These are phyloP conservation scores for Ogataea wickerhamii DNA, from an alignment of 805 yeast species.

Conservation along the genomic window DNA sequence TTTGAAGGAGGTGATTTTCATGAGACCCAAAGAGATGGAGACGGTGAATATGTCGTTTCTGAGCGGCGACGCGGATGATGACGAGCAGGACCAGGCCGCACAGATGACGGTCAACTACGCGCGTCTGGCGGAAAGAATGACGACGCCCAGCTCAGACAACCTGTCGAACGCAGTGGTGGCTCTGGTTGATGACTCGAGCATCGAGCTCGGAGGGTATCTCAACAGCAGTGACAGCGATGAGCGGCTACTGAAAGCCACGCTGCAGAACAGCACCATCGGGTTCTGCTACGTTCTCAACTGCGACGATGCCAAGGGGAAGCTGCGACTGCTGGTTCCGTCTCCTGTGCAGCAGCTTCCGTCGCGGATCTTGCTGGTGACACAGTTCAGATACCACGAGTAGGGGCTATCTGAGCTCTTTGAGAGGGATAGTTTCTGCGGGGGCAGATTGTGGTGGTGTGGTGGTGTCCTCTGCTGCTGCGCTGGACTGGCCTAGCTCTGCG, in stretches of 20 bases:
- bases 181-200: conserved; percentile 25
- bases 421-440: conserved; percentile 9
- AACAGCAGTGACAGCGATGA: conserved; percentile 36
- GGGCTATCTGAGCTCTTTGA: conserved; percentile 9
- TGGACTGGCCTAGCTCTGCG: conserved; percentile 42
- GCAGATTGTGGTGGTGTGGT: conserved; percentile 11
- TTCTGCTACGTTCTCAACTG: conserved; percentile 57
- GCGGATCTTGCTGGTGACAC: conserved; percentile 69
- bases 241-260: conserved; percentile 26
- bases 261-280: conserved; percentile 52
- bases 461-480: conserved; percentile 9
- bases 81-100: conserved; percentile 12
- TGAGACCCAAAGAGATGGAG: conserved; percentile 45
- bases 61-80: conserved; percentile 27
- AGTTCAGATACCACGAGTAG: conserved; percentile 78
- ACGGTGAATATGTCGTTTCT: conserved; percentile 22
- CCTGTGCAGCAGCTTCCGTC: conserved; percentile 79
- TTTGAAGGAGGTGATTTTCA: conserved; percentile 55
- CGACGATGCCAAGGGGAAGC: conserved; percentile 68
- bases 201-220: conserved; percentile 24
- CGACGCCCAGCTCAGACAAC: conserved; percentile 46
- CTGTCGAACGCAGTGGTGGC: conserved; percentile 70
- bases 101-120: conserved; percentile 12
- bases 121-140: conserved; percentile 25
- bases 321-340: conserved; percentile 77